Conservation (phyloP, 1,284 basidiomycete species). For the Cryptococcus depauperatus region DNA sequence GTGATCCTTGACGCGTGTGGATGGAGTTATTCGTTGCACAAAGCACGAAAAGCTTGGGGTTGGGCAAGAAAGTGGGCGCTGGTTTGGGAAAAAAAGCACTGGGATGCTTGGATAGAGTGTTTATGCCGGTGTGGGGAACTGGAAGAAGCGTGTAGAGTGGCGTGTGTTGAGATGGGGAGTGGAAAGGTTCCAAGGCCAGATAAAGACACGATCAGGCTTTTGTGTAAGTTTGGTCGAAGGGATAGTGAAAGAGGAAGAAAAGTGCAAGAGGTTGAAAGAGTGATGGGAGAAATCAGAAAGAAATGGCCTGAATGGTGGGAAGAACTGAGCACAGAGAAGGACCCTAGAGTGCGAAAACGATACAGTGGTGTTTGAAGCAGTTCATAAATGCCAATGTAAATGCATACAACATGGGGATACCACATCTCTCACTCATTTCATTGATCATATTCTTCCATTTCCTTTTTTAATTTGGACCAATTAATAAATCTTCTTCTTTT, state of each 20-base stretch:
- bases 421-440: neutral
- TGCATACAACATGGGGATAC: conserved; percentile 37
- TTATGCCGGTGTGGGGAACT: conserved; percentile 63
- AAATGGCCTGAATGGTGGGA: conserved; percentile 31
- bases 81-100: conserved; percentile 51
- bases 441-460: conserved; percentile 5
- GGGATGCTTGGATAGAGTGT: conserved; percentile 79
- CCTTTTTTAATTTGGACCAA: conserved; percentile 13
- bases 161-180: conserved; percentile 57
- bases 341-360: conserved; percentile 1
- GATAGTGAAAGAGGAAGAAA: conserved; percentile 8
- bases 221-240: conserved; percentile 42
- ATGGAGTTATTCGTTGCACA: conserved; percentile 50
- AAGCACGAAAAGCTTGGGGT: conserved; percentile 53
- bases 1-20: conserved; percentile 81
- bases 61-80: conserved; percentile 53
- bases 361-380: neutral
- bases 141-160: conserved; percentile 59
- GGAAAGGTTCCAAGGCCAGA: conserved; percentile 19
- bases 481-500: conserved; percentile 17
- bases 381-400: conserved; percentile 24
- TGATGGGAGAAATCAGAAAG: conserved; percentile 17
- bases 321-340: conserved; percentile 10
- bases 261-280: conserved; percentile 3
- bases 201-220: conserved; percentile 35